These are phyloP conservation scores for Hypoxylon sp. DNA, from an alignment of 2,329 filamentous ascomycete genomes.

Conservation along the genomic window DNA sequence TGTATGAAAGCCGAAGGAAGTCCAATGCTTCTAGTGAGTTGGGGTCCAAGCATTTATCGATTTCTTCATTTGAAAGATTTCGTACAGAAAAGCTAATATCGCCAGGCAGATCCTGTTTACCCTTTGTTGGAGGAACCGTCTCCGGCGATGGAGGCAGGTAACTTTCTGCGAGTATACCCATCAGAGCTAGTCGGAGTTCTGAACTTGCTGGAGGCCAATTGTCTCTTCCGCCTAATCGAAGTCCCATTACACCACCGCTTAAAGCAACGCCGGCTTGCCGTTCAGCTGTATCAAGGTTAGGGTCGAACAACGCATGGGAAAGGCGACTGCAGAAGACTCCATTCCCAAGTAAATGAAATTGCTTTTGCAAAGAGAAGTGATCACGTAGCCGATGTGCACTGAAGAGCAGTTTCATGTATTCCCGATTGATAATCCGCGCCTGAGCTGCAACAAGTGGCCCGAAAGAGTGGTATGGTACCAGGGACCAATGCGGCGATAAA, in stretches of 20 bases:
- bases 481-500: constrained; percentile 69
- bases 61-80: constrained; percentile 82
- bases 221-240: constrained; percentile 84
- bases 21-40: constrained; percentile 90
- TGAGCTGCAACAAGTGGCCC: constrained; percentile 81
- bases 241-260: constrained; percentile 80
- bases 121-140: constrained; percentile 53
- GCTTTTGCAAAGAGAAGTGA: constrained; percentile 81
- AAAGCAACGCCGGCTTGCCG: constrained; percentile 77
- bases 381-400: constrained; percentile 77
- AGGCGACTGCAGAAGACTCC: constrained; percentile 86
- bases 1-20: constrained; percentile 90
- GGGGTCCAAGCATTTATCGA: constrained; percentile 86
- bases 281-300: constrained; percentile 85
- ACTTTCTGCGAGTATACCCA: constrained; percentile 85
- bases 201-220: constrained; percentile 96
- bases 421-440: constrained; percentile 81
- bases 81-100: constrained; percentile 88
- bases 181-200: constrained; percentile 89
- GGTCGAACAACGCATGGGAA: constrained; percentile 86
- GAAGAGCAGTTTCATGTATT: constrained; percentile 83
- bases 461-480: constrained; percentile 80
- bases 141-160: constrained; percentile 61
- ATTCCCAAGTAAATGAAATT: constrained; percentile 88
- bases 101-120: constrained; percentile 69